Evolutionary conservation across 78 protist species (phyloP).

Genomic region (Guillardia theta): DNA sequence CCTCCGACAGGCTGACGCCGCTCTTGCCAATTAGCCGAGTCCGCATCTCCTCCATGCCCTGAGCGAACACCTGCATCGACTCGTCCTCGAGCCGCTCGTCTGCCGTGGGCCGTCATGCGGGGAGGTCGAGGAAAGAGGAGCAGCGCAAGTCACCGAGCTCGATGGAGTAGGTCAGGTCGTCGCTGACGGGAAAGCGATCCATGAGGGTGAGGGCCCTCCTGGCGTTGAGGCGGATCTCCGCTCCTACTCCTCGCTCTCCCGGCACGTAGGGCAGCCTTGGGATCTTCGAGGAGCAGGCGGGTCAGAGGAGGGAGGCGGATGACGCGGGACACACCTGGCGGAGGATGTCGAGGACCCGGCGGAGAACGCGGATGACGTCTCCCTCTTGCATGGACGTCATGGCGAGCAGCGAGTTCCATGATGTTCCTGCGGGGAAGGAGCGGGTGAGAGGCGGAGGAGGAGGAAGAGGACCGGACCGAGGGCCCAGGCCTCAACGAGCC

Average conservation of each 20-base stretch:
- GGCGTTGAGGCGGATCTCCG: not conserved
- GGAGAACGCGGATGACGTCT: not conserved
- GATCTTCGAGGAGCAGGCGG: no score
- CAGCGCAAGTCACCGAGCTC: no score
- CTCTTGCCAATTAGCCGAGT: not conserved
- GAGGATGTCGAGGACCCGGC: not conserved
- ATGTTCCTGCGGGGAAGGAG: not conserved
- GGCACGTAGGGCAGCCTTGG: not conserved
- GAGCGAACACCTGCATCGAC: not conserved
- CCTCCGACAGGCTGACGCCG: not conserved
- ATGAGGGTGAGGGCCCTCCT: not conserved
- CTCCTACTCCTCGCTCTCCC: not conserved
- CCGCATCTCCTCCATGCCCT: not conserved
- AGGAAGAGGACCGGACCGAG: no score
- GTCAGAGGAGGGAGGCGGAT: no score
- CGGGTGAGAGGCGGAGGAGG: no score
- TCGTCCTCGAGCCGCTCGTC: not conserved
- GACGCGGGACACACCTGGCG: no score
- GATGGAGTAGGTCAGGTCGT: not conserved
- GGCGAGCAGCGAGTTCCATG: not conserved
- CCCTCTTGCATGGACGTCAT: not conserved
- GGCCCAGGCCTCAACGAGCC: conserved; percentile 3
- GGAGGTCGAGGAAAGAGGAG: no score
- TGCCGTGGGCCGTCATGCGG: no score
- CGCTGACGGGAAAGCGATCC: conserved; percentile 10